Conservation (phyloP, 1,284 basidiomycete species). For the Anthracocystis walkeri region DNA sequence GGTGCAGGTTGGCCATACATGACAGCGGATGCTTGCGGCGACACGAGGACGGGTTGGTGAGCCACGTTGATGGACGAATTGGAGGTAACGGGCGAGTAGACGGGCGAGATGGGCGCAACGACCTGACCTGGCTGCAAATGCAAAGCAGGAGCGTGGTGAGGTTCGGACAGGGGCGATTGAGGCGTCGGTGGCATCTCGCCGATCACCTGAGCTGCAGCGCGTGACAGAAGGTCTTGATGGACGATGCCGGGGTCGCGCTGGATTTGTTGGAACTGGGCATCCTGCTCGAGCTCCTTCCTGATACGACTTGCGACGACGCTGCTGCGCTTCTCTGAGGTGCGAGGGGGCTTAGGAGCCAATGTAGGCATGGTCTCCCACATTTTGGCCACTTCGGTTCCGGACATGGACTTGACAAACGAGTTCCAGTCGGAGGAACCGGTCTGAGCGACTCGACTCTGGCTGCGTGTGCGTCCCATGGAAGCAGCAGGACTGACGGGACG, state of each 20-base stretch:
- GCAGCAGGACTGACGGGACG: constrained; percentile 48
- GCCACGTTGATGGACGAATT: constrained; percentile 35
- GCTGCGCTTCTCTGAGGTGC: constrained; percentile 34
- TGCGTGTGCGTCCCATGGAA: constrained; percentile 31
- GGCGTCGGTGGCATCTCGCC: constrained; percentile 47
- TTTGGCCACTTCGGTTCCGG: constrained; percentile 55
- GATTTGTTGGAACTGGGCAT: constrained; percentile 57
- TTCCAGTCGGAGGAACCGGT: constrained; percentile 57
- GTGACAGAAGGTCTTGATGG: constrained; percentile 52
- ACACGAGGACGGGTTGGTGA: constrained; percentile 26
- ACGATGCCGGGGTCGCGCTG: constrained; percentile 50
- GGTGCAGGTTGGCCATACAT: constrained; percentile 18
- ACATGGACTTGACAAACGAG: constrained; percentile 60
- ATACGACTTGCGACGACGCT: constrained; percentile 52
- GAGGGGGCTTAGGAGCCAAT: constrained; percentile 29
- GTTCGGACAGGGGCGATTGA: constrained; percentile 19
- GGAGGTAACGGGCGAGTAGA: constrained; percentile 42
- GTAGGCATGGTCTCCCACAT: constrained; percentile 54
- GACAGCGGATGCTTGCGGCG: constrained; percentile 24
- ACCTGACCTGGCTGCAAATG: constrained; percentile 43
- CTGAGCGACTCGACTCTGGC: constrained; percentile 15
- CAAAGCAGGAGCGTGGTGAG: constrained; percentile 20
- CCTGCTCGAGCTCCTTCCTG: constrained; percentile 60
- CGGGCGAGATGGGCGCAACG: constrained; percentile 35
- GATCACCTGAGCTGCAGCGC: constrained; percentile 62